These are phyloP conservation scores for Drechslerella stenobrocha DNA, from an alignment of 2,329 filamentous ascomycete species.

Conservation along the genomic window DNA sequence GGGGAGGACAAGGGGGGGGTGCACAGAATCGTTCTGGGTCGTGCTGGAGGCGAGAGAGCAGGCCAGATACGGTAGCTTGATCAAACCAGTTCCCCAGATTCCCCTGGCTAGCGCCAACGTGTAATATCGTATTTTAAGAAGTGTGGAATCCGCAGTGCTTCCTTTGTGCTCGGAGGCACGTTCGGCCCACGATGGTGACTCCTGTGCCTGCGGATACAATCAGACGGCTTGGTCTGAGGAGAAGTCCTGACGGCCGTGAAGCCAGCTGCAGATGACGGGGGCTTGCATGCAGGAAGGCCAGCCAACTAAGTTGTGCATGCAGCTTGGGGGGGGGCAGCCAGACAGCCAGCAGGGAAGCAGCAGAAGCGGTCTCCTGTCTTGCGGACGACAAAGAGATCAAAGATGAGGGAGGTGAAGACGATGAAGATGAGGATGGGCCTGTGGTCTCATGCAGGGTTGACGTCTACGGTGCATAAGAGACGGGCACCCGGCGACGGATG, in stretches of 20 bases:
- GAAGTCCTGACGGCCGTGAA: slow-evolving; percentile 3
- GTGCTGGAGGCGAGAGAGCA: slow-evolving; percentile 30
- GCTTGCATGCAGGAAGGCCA: slow-evolving; percentile 43
- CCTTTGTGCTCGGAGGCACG: neutral
- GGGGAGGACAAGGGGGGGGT: slow-evolving; percentile 45
- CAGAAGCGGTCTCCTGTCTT: too few species aligned
- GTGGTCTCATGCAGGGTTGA: slow-evolving; percentile 22
- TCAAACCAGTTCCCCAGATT: slow-evolving; percentile 20
- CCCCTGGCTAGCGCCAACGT: slow-evolving; percentile 18
- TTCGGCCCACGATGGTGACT: neutral
- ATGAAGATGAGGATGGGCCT: slow-evolving; percentile 39
- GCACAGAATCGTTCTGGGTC: slow-evolving; percentile 12
- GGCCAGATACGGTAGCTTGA: slow-evolving; percentile 16
- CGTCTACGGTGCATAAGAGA: slow-evolving; percentile 11
- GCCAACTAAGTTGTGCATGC: slow-evolving; percentile 45
- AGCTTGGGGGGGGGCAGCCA: slow-evolving; percentile 14
- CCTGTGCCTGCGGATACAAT: neutral
- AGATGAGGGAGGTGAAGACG: neutral
- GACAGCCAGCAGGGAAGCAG: neutral
- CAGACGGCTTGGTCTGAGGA: neutral
- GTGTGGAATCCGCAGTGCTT: slow-evolving; percentile 9
- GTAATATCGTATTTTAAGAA: slow-evolving; percentile 1
- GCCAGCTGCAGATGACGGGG: slow-evolving; percentile 32
- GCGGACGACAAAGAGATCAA: neutral
- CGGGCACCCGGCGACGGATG: neutral